phyloP scores from a whole-genome alignment of 2,329 filamentous ascomycete genomes.

The Metarhizium album region DNA sequence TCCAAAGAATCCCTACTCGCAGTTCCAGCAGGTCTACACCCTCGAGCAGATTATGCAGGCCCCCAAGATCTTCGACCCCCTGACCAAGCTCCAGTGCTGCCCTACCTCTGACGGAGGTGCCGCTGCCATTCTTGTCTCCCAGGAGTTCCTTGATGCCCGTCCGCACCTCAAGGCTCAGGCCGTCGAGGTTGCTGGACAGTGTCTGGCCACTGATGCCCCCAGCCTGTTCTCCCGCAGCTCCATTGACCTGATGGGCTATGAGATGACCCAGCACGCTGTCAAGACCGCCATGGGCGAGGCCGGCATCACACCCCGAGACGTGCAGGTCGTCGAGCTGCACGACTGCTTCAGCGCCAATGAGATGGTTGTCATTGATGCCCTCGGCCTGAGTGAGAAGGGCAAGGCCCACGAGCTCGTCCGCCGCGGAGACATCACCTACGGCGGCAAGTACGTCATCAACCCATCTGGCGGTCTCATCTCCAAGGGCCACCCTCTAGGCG shows the following conservation, averaged over 20 bases:
- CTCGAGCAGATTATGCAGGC: slow-evolving; percentile 69
- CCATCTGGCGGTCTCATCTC: slow-evolving; percentile 90
- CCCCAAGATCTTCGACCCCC: slow-evolving; percentile 69
- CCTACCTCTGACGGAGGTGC: slow-evolving; percentile 90
- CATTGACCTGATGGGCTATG: slow-evolving; percentile 83
- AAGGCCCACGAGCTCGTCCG: slow-evolving; percentile 90
- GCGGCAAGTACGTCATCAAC: slow-evolving; percentile 74
- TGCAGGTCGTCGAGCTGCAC: slow-evolving; percentile 83
- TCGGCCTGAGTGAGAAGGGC: slow-evolving; percentile 67
- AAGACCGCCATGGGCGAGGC: slow-evolving; percentile 64
- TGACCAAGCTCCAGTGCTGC: slow-evolving; percentile 98
- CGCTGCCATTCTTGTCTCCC: slow-evolving; percentile 78
- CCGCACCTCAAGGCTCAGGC: slow-evolving; percentile 75
- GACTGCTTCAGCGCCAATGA: slow-evolving; percentile 97
- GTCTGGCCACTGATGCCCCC: slow-evolving; percentile 74
- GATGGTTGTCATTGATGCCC: slow-evolving; percentile 78
- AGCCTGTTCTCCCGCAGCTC: slow-evolving; percentile 66
- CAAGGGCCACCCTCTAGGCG: slow-evolving; percentile 90
- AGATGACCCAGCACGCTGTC: slow-evolving; percentile 68
- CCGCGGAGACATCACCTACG: slow-evolving; percentile 82
- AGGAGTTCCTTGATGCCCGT: slow-evolving; percentile 75
- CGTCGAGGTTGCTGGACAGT: slow-evolving; percentile 81
- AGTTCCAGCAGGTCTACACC: slow-evolving; percentile 88
- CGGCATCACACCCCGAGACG: slow-evolving; percentile 53
- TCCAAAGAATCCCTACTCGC: slow-evolving; percentile 90